These are phyloP conservation scores for Dioszegia hungarica DNA, from an alignment of 768 basidiomycete genomes.

Conservation along the genomic window DNA sequence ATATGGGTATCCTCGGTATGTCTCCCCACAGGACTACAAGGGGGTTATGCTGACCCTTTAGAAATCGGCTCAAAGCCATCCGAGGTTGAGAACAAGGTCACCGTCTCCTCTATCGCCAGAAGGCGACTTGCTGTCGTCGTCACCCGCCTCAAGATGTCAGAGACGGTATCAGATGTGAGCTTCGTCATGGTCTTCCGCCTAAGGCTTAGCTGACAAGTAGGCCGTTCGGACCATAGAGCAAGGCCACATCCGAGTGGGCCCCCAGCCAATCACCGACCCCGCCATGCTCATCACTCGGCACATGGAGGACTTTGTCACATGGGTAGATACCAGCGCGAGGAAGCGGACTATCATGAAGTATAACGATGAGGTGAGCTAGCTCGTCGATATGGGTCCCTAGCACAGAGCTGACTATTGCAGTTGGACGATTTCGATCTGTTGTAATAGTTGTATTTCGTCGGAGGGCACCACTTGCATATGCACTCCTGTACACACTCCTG, in stretches of 20 bases:
- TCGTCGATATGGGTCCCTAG: neutral
- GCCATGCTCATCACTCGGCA: slow-evolving; percentile 93
- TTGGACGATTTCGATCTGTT: slow-evolving; percentile 91
- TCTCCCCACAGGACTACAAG: no score
- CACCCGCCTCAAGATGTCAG: slow-evolving; percentile 88
- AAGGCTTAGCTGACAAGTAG: slow-evolving; percentile 50
- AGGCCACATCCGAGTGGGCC: slow-evolving; percentile 94
- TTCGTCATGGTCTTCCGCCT: neutral
- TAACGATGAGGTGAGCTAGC: slow-evolving; percentile 77
- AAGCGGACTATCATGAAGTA: slow-evolving; percentile 93
- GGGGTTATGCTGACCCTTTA: slow-evolving; percentile 11
- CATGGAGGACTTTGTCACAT: slow-evolving; percentile 99
- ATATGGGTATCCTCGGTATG: slow-evolving; percentile 76
- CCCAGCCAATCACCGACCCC: slow-evolving; percentile 91
- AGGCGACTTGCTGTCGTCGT: slow-evolving; percentile 86
- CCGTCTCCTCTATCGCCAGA: slow-evolving; percentile 90
- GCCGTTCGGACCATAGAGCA: slow-evolving; percentile 97
- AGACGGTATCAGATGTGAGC: slow-evolving; percentile 87
- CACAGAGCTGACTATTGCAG: slow-evolving; percentile 50
- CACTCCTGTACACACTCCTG: neutral
- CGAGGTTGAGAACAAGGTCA: slow-evolving; percentile 89
- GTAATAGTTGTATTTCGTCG: slow-evolving; percentile 43
- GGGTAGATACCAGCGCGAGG: slow-evolving; percentile 96
- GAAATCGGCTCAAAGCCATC: slow-evolving; percentile 80
- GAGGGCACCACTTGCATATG: neutral